Percentiles rank a stretch among this genome's conserved stretches.
Evolutionary conservation across 2,329 filamentous ascomycete species (phyloP).

Genomic region (Boeremia exigua): DNA sequence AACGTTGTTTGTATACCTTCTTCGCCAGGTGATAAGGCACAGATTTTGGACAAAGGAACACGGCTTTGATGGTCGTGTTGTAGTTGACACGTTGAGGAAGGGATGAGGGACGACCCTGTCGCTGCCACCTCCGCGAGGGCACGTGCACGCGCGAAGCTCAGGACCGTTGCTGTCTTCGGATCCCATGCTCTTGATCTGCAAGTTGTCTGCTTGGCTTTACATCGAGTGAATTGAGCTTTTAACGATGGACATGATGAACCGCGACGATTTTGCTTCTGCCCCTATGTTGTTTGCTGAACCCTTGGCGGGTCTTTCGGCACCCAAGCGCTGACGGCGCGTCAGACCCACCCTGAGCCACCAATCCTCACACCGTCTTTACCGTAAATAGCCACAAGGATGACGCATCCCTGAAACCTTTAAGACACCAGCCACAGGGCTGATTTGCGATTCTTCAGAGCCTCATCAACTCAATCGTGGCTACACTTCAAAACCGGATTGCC

Average conservation of each 20-base stretch:
- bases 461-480: constrained; percentile 6
- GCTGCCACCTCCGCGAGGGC: not conserved
- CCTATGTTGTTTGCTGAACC: not conserved
- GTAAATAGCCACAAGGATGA: constrained; percentile 13
- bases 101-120: not conserved
- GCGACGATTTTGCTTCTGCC: not conserved
- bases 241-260: too few species aligned
- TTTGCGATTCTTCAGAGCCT: constrained; percentile 2
- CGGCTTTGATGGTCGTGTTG: not conserved
- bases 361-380: constrained; percentile 16
- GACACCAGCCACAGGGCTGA: constrained; percentile 14
- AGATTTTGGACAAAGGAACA: not conserved
- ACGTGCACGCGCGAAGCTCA: constrained; percentile 3
- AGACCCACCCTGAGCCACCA: constrained; percentile 24
- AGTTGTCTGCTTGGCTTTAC: too few species aligned
- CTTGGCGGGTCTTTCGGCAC: constrained; percentile 25
- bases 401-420: constrained; percentile 18
- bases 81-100: not conserved
- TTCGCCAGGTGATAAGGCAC: not conserved
- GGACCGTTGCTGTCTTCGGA: not conserved
- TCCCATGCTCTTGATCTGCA: not conserved
- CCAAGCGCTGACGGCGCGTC: constrained; percentile 19
- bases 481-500: not conserved
- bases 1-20: not conserved
- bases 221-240: too few species aligned